phyloP scores from a whole-genome alignment of 257 asterid genomes.

The Handroanthus guayacan region DNA sequence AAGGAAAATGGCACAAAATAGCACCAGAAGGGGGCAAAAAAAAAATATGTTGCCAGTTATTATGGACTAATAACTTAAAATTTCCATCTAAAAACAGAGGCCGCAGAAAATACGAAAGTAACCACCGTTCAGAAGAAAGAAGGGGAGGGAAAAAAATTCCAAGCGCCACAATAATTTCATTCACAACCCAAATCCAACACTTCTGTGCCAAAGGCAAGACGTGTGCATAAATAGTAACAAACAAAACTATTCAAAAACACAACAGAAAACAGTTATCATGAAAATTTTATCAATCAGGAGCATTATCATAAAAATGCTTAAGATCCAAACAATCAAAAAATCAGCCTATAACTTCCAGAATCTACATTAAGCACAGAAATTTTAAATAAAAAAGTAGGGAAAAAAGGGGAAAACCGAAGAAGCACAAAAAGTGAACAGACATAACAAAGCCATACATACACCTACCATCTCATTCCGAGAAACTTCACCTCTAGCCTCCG shows the following conservation, averaged over 20 bases:
- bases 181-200: constrained; percentile 31
- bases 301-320: constrained; percentile 33
- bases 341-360: constrained; percentile 33
- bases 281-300: constrained; percentile 29
- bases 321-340: constrained; percentile 44
- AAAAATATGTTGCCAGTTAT: not conserved
- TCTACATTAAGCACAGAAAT: constrained; percentile 37
- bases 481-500: constrained; percentile 57
- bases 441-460: constrained; percentile 17
- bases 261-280: not conserved
- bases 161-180: not conserved
- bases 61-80: constrained; percentile 10
- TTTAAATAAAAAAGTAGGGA: not conserved
- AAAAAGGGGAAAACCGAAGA: not conserved
- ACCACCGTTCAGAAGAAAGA: not conserved
- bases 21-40: not conserved
- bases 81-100: constrained; percentile 21
- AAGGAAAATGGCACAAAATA: constrained; percentile 2
- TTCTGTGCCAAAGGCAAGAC: not conserved
- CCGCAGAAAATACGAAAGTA: not conserved
- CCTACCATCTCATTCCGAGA: constrained; percentile 88
- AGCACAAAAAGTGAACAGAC: not conserved
- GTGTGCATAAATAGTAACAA: not conserved
- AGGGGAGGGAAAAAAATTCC: not conserved
- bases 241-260: not conserved